Evolutionary conservation across 2,329 filamentous ascomycete genomes (phyloP).

Genomic region (Rasamsonia emersonii): DNA sequence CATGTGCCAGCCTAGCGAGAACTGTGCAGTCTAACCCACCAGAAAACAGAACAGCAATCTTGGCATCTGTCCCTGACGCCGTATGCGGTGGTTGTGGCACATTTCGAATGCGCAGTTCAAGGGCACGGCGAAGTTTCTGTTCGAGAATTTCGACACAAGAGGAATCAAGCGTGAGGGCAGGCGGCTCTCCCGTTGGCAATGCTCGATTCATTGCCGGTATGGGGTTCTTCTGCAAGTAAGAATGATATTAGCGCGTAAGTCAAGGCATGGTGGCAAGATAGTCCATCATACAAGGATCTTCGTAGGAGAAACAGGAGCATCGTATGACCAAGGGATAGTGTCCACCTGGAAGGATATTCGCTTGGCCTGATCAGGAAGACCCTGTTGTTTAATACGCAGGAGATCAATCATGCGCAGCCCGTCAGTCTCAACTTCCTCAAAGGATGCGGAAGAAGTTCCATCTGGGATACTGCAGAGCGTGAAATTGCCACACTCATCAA

Average conservation of each 20-base stretch:
- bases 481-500: slow-evolving; percentile 44
- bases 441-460: slow-evolving; percentile 40
- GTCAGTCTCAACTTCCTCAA: slow-evolving; percentile 76
- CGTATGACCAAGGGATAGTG: slow-evolving; percentile 11
- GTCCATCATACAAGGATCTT: slow-evolving; percentile 20
- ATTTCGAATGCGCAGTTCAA: slow-evolving; percentile 55
- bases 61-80: slow-evolving; percentile 19
- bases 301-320: neutral
- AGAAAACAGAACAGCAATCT: slow-evolving; percentile 78
- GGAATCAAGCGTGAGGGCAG: slow-evolving; percentile 32
- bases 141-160: slow-evolving; percentile 47
- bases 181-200: slow-evolving; percentile 20
- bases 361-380: neutral
- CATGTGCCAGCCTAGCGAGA: slow-evolving; percentile 70
- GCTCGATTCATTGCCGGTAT: slow-evolving; percentile 39
- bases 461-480: slow-evolving; percentile 65
- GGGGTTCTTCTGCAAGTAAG: slow-evolving; percentile 25
- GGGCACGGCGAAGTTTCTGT: slow-evolving; percentile 49
- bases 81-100: slow-evolving; percentile 51
- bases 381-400: slow-evolving; percentile 10
- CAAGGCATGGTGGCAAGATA: neutral
- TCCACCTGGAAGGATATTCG: slow-evolving; percentile 2
- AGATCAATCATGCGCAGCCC: slow-evolving; percentile 66
- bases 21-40: slow-evolving; percentile 90
- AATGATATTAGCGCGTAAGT: neutral